These are phyloP conservation scores for Climacium dendroides DNA, from an alignment of 225 moss, liverwort and hornwort genomes.

Conservation along the genomic window DNA sequence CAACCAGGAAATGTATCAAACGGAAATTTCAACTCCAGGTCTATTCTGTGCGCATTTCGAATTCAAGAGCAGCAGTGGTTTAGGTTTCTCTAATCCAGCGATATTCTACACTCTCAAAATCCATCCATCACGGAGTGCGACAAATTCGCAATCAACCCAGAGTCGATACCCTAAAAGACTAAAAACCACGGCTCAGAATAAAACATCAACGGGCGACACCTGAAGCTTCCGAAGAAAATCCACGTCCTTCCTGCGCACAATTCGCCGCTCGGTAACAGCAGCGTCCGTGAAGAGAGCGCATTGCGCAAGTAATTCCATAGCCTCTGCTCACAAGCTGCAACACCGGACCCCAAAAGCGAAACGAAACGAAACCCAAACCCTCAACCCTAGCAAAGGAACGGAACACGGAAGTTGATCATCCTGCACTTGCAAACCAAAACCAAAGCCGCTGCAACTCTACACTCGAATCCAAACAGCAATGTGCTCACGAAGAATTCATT, in stretches of 20 bases:
- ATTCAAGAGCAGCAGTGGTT: not conserved
- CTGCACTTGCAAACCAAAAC: not conserved
- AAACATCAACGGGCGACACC: not conserved
- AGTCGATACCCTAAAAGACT: not conserved
- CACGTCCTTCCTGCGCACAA: not conserved
- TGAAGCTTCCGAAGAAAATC: not conserved
- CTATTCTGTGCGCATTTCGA: not conserved
- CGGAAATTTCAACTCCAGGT: not conserved
- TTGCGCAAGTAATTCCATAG: conserved; percentile 18
- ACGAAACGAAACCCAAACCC: not conserved
- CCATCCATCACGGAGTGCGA: not conserved
- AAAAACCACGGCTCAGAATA: not conserved
- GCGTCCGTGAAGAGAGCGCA: conserved; percentile 10
- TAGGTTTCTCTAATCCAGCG: not conserved
- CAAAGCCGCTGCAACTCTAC: not conserved
- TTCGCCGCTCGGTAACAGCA: not conserved
- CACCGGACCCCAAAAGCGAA: not conserved
- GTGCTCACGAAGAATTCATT: not conserved
- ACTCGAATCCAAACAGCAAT: not conserved
- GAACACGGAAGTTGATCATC: not conserved
- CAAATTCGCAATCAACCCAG: not conserved
- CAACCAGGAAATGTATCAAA: not conserved
- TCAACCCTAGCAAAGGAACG: not conserved
- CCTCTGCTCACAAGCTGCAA: not conserved
- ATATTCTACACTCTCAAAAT: not conserved